Evolutionary conservation across 352 stramenopile species (phyloP).

Genomic region (Globisporangium echinulatum): DNA sequence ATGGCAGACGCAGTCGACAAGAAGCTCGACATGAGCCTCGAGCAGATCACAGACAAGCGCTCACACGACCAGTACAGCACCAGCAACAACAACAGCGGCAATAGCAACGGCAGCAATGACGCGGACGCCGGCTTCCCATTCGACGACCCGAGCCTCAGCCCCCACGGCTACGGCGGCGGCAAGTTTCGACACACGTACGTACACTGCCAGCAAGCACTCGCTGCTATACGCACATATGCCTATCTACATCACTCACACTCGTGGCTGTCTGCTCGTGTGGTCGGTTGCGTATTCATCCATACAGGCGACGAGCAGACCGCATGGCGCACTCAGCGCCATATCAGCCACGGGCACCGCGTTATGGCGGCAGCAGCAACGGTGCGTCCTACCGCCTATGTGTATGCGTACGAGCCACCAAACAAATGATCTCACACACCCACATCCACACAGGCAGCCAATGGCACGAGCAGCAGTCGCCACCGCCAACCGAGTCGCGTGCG

Average conservation of each 20-base stretch:
- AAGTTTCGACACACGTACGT: slow-evolving; percentile 57
- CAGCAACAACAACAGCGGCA: neutral
- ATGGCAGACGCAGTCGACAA: neutral
- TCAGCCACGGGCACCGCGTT: slow-evolving; percentile 17
- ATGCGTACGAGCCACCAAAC: neutral
- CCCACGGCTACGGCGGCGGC: slow-evolving; percentile 14
- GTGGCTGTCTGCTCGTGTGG: neutral
- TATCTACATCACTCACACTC: neutral
- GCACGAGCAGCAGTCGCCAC: neutral
- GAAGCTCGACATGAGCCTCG: slow-evolving; percentile 39
- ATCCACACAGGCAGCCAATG: neutral
- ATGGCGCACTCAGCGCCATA: slow-evolving; percentile 57
- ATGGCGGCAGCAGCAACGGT: slow-evolving; percentile 5
- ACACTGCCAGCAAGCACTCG: neutral
- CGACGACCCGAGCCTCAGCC: slow-evolving; percentile 3
- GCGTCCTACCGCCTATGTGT: neutral
- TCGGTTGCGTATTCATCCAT: slow-evolving; percentile 4
- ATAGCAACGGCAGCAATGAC: neutral
- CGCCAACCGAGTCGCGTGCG: slow-evolving; percentile 10
- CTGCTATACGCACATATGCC: neutral
- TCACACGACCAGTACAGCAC: slow-evolving; percentile 18
- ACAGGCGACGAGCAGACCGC: slow-evolving; percentile 58
- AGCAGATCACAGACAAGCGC: slow-evolving; percentile 50
- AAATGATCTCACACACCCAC: no score
- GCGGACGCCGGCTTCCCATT: slow-evolving; percentile 3